phyloP scores from a whole-genome alignment of 768 basidiomycete genomes.

The Neoboletus brunneissimus region DNA sequence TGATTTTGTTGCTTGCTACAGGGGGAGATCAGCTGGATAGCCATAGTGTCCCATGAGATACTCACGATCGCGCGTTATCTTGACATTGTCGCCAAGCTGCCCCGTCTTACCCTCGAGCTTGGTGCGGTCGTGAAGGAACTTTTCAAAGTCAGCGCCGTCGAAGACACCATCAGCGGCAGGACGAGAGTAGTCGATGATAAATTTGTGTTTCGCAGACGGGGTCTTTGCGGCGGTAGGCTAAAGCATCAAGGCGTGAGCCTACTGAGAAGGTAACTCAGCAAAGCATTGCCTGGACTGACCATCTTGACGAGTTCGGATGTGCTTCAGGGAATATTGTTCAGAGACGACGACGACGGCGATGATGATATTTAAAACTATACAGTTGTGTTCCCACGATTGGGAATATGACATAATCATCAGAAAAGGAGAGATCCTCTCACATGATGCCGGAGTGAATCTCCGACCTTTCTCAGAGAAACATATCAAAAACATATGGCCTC shows the following conservation, averaged over 20 bases:
- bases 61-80: slow-evolving; percentile 81
- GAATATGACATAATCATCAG: slow-evolving; percentile 10
- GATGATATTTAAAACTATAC: slow-evolving; percentile 47
- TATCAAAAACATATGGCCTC: slow-evolving; percentile 17
- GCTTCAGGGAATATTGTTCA: background rate
- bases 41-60: slow-evolving; percentile 17
- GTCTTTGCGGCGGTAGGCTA: slow-evolving; percentile 59
- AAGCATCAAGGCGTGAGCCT: slow-evolving; percentile 60
- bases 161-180: slow-evolving; percentile 66
- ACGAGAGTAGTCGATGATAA: slow-evolving; percentile 81
- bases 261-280: slow-evolving; percentile 93
- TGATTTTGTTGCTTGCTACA: slow-evolving; percentile 76
- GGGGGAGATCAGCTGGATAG: background rate
- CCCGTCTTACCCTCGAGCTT: slow-evolving; percentile 93
- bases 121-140: slow-evolving; percentile 91
- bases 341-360: background rate
- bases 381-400: slow-evolving; percentile 35
- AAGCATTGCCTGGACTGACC: slow-evolving; percentile 78
- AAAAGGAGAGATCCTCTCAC: slow-evolving; percentile 14
- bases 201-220: slow-evolving; percentile 65
- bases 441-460: slow-evolving; percentile 15
- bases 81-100: slow-evolving; percentile 86
- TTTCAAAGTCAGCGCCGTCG: slow-evolving; percentile 68
- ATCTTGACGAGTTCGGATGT: slow-evolving; percentile 45
- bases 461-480: background rate